These are phyloP conservation scores for Lentinula boryana DNA, from an alignment of 768 basidiomycete species.

Conservation along the genomic window DNA sequence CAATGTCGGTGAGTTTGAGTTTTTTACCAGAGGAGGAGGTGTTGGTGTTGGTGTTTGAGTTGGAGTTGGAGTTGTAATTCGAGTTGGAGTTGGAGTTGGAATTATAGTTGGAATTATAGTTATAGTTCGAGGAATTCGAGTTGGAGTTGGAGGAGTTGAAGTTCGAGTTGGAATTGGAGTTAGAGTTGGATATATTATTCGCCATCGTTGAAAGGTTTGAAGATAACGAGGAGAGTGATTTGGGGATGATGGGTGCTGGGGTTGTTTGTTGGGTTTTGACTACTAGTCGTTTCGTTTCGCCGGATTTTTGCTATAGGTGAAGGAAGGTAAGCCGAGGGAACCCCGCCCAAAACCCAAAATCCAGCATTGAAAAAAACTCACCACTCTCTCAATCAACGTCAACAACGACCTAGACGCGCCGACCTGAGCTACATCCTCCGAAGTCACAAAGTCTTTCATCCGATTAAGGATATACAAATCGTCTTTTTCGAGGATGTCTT, in stretches of 20 bases:
- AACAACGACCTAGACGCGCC: constrained; percentile 73
- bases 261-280: constrained; percentile 47
- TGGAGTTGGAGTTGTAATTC: no score
- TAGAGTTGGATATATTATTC: background rate
- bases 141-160: background rate
- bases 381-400: constrained; percentile 71
- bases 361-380: no score
- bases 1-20: constrained; percentile 80
- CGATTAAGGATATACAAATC: constrained; percentile 76
- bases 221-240: constrained; percentile 20
- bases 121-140: no score
- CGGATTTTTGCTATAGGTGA: constrained; percentile 37
- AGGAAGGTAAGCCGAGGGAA: background rate
- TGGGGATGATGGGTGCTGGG: constrained; percentile 74
- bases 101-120: no score
- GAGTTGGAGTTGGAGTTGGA: background rate
- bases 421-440: constrained; percentile 56
- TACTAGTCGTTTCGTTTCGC: constrained; percentile 51
- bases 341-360: no score
- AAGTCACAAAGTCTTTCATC: constrained; percentile 75
- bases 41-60: background rate
- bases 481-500: constrained; percentile 79
- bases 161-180: no score
- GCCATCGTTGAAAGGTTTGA: background rate
- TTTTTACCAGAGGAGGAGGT: constrained; percentile 36